A percentile compares a stretch with the other conserved stretches of the same genome.
These are phyloP conservation scores for Tuber magnatum DNA, from an alignment of 495 filamentous ascomycete species.

Conservation along the genomic window DNA sequence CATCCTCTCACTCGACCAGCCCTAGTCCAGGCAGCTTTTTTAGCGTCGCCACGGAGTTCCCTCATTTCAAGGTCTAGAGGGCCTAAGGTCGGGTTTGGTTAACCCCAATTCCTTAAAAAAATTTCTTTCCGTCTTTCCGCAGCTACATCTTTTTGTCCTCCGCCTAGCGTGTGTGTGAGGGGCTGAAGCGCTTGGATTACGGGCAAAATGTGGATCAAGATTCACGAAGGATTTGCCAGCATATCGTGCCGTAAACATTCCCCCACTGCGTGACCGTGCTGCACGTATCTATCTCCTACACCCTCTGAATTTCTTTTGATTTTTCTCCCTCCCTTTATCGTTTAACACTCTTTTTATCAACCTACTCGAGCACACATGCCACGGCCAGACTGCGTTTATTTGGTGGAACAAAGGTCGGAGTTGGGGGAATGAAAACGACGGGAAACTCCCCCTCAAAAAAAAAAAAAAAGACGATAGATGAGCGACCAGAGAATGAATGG, in stretches of 20 bases:
- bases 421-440: constrained; percentile 13
- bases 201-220: constrained; percentile 16
- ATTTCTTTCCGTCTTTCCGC: neutral
- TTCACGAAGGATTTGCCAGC: constrained; percentile 21
- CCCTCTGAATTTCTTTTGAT: constrained; percentile 31
- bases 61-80: neutral
- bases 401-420: constrained; percentile 25
- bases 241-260: constrained; percentile 6
- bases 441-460: neutral
- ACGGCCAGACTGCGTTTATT: constrained; percentile 27
- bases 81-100: neutral
- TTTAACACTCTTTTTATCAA: constrained; percentile 22
- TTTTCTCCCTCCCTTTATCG: constrained; percentile 34
- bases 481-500: neutral
- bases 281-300: constrained; percentile 17
- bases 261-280: constrained; percentile 15
- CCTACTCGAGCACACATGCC: constrained; percentile 32
- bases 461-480: neutral
- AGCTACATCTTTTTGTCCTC: constrained; percentile 7
- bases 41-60: neutral
- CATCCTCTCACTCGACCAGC: neutral
- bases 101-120: neutral
- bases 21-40: neutral
- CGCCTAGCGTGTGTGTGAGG: constrained; percentile 24
- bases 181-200: constrained; percentile 28